phyloP scores from a whole-genome alignment of 2,329 filamentous ascomycete species.

The Escovopsis weberi region DNA sequence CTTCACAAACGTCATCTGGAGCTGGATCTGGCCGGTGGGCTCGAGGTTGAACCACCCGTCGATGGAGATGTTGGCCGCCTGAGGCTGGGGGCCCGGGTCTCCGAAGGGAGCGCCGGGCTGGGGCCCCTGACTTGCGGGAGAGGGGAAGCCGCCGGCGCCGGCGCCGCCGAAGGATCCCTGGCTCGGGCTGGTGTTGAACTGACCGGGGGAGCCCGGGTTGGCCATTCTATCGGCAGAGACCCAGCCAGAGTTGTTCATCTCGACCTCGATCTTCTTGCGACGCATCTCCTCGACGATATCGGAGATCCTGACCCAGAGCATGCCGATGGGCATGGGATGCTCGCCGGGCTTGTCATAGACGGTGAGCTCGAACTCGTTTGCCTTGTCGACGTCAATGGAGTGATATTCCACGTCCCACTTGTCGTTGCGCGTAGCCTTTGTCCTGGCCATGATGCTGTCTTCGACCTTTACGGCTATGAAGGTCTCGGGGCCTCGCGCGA shows the following conservation, averaged over 20 bases:
- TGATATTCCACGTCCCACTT: constrained; percentile 86
- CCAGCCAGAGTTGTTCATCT: constrained; percentile 90
- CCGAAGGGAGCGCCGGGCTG: constrained; percentile 17
- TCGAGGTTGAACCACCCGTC: constrained; percentile 97
- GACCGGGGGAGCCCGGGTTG: constrained; percentile 31
- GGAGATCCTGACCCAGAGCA: constrained; percentile 93
- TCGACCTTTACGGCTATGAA: constrained; percentile 96
- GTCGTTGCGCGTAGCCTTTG: constrained; percentile 71
- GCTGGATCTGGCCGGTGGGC: constrained; percentile 80
- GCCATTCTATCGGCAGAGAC: constrained; percentile 94
- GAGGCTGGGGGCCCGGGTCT: constrained; percentile 29
- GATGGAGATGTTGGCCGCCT: constrained; percentile 47
- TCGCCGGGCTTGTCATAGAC: constrained; percentile 94
- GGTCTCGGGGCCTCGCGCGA: constrained; percentile 83
- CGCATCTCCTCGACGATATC: constrained; percentile 97
- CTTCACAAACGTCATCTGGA: constrained; percentile 86
- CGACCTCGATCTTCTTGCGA: constrained; percentile 90
- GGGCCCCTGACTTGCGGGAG: constrained; percentile 24
- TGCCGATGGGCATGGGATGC: constrained; percentile 79
- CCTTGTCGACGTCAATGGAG: constrained; percentile 90
- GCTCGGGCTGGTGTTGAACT: constrained; percentile 44
- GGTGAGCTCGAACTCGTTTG: constrained; percentile 94
- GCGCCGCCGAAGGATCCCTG: constrained; percentile 23
- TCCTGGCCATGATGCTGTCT: constrained; percentile 79
- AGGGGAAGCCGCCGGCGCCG: constrained; percentile 22